phyloP scores from a whole-genome alignment of 768 basidiomycete genomes.

The Macrolepiota albuminosa region DNA sequence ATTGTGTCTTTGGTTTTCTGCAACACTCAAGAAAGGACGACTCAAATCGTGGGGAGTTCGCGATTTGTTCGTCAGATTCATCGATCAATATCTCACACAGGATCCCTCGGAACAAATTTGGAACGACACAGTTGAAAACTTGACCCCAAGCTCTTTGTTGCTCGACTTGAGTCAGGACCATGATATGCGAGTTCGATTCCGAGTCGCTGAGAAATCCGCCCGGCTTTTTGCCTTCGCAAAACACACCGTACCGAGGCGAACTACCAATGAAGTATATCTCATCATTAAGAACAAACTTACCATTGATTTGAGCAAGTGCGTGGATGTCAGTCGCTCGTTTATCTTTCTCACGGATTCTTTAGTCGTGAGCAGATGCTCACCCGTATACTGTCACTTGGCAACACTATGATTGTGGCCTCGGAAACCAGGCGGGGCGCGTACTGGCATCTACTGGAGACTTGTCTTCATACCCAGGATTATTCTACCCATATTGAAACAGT shows the following conservation, averaged over 20 bases:
- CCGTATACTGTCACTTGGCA: slow-evolving; percentile 64
- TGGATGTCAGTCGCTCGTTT: slow-evolving; percentile 2
- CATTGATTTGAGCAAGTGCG: slow-evolving; percentile 46
- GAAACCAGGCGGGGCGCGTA: slow-evolving; percentile 76
- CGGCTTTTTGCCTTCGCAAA: slow-evolving; percentile 51
- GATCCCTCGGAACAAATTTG: slow-evolving; percentile 55
- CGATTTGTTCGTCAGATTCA: slow-evolving; percentile 57
- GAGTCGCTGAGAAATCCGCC: slow-evolving; percentile 57
- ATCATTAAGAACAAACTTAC: slow-evolving; percentile 42
- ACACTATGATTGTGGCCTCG: slow-evolving; percentile 76
- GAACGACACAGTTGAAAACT: slow-evolving; percentile 26
- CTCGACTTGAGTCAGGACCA: slow-evolving; percentile 55
- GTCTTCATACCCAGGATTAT: slow-evolving; percentile 35
- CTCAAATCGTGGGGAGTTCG: slow-evolving; percentile 65
- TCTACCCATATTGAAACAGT: slow-evolving; percentile 42
- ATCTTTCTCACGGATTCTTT: slow-evolving; percentile 4
- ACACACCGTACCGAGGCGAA: slow-evolving; percentile 16
- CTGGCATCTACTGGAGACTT: slow-evolving; percentile 82
- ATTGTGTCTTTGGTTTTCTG: slow-evolving; percentile 54
- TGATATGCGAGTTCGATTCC: slow-evolving; percentile 84
- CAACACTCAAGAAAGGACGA: slow-evolving; percentile 32
- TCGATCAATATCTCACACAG: slow-evolving; percentile 55
- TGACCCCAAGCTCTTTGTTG: slow-evolving; percentile 41
- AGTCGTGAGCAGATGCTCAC: slow-evolving; percentile 79
- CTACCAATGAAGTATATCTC: slow-evolving; percentile 39